Base-by-base conservation (phyloP, 2,329 filamentous ascomycete genomes). In the Beauveria pseudobassiana region DNA sequence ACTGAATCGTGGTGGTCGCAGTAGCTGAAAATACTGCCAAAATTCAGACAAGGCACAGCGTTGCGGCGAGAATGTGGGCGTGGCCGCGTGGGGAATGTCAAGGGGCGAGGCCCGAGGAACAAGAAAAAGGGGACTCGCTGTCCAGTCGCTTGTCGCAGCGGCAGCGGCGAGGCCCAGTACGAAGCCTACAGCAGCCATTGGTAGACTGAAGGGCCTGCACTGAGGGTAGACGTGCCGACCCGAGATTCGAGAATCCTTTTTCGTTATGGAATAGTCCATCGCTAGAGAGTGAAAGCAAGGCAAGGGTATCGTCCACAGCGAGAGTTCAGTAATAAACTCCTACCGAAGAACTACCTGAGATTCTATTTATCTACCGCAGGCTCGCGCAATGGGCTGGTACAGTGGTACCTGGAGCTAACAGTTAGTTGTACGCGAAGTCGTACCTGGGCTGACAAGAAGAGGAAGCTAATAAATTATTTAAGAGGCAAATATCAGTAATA, bases 31-130 rank as follows among this genome's bases (percentile, higher is more conserved):
- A 22, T n/a, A 45, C 24, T 9, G 55, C 45, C 45, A 28, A 24
- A 59, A 53, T 48, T 49, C 40, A 60, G 58, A 59, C 46, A 59
- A 59, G n/a, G 30, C 46, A 59, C 46, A n/a, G 34, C 24, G 24
- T 43, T 52, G 14, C 24, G n/a, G 34, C 18, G 38, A 24, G 20
- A 54, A 30, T 16, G 20, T 28, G 42, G 58, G 49, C 6, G 38
- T 55, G 40, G 38, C 40, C 34, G 34, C 34, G 40, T 59, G 57
- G 49, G 57, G 50, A 54, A 60, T 48, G 49, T 48, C 10, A 18
- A 38, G 34, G 34, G 34, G 34, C 34, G 34, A 38, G 34, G 34
- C 34, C 34, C 18, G 55, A 58, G 54, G 7, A 26, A 52, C 24
- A 52, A 38, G 49, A 46, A 60, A 46, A 60, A 60, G 26, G 34